Evolutionary conservation across 2,329 filamentous ascomycete species (phyloP), one percentile per base, ranked within the genome.

Genomic region (Cladophialophora chaetospira): DNA sequence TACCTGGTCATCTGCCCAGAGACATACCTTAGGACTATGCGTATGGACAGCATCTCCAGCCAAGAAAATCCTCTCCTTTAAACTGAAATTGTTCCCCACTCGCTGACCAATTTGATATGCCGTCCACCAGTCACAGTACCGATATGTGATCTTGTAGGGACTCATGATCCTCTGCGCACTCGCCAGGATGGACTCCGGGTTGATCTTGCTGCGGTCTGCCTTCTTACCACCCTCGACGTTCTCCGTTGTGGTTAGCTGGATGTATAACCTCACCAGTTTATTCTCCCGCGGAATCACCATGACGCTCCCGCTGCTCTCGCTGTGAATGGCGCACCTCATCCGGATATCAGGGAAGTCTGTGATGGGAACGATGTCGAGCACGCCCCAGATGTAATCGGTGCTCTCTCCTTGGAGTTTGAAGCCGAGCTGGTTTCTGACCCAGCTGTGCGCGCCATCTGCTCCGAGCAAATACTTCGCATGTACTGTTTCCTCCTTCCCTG

Each of bases 41-140:
- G 78, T 82, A 63, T 79, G 77, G 1, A 82, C 81, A 1, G 84
- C 86, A 69, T 89, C 87, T 2, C 87, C 88, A 0, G 86, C 84
- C 3, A 90, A 75, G 68, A 91, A 91, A 8, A 91, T 77, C 3
- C 85, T 78, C 21, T 81, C 77, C 10, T 75, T 71, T 5, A 76
- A 75, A 36, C 78, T 80, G 69, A 87, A 88, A 38, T 77, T 74
- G 1, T 76, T 78, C 3, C 81, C 83, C 0, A 88, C 79, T 4
- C 87, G 77, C 66, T 88, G 86, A 0, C 85, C 85, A 43, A 89
- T 87, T 59, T 88, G 80, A 63, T 87, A 88, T 0, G 82, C 84
- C 0, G 81, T 84, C 82, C 83, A 88, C 83, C 85, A 88, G 63
- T 86, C 81, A 55, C 83, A 83, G 58, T 87, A 80, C 31, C 80